phyloP scores from a whole-genome alignment of 1,139 yeast species.

The Debaryomyces sp. region DNA sequence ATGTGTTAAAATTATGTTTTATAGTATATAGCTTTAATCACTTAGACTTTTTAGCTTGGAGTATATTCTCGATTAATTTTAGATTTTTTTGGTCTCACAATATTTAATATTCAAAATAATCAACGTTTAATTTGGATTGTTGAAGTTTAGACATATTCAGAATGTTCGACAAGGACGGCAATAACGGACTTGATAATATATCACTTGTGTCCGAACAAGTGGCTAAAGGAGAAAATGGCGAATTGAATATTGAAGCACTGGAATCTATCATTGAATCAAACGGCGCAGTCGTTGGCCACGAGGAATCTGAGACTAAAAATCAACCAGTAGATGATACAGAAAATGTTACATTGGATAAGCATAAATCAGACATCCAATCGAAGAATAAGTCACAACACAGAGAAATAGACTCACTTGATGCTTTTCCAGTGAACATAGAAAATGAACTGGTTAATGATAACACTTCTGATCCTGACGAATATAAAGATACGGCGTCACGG shows the following conservation, averaged over 20 bases:
- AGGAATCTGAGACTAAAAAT: not conserved
- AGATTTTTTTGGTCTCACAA: not conserved
- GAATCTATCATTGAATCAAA: not conserved
- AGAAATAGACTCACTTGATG: not conserved
- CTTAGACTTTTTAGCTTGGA: not conserved
- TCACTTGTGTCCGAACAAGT: not conserved
- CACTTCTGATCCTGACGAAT: not conserved
- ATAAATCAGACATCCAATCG: not conserved
- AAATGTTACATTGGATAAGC: not conserved
- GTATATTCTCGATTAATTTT: not conserved
- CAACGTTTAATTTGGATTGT: not conserved
- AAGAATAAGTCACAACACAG: not conserved
- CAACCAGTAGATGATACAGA: not conserved
- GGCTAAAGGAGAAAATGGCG: not conserved
- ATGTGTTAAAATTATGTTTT: not conserved
- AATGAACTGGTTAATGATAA: not conserved
- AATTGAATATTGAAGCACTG: not conserved
- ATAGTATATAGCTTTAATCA: not conserved
- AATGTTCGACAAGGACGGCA: not conserved
- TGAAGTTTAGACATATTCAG: not conserved
- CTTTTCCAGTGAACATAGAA: not conserved
- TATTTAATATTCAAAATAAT: not conserved
- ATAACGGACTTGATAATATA: not conserved
- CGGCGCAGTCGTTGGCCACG: not conserved
- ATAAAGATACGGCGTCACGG: constrained; percentile 13